Conservation (phyloP, 164 flowering plant genomes). For the Aristolochia contorta region DNA sequence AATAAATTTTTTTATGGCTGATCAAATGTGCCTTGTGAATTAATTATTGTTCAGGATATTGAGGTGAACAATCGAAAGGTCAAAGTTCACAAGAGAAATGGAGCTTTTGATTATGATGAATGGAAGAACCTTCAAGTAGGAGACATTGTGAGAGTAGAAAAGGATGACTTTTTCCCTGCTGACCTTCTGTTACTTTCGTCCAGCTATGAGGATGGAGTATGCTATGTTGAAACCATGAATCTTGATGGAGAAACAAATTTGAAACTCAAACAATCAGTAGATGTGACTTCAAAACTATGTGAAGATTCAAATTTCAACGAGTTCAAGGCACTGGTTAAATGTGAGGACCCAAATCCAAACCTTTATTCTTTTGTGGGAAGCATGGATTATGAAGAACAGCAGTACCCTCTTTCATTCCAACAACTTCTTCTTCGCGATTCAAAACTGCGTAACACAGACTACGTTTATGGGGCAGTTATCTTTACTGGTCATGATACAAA, state of each 20-base stretch:
- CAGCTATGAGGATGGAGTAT: constrained; percentile 71
- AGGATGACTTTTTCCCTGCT: constrained; percentile 86
- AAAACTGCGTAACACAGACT: constrained; percentile 87
- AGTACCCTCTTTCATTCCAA: constrained; percentile 62
- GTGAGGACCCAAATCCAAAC: constrained; percentile 94
- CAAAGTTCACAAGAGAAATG: constrained; percentile 49
- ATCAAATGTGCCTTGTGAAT: background rate
- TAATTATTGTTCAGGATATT: constrained; percentile 43
- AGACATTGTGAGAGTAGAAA: constrained; percentile 73
- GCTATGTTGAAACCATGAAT: constrained; percentile 97
- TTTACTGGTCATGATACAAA: constrained; percentile 95
- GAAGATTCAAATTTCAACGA: constrained; percentile 48
- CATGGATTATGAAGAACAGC: constrained; percentile 55
- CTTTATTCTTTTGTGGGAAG: constrained; percentile 78
- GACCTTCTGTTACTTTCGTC: constrained; percentile 87
- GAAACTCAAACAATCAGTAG: constrained; percentile 83
- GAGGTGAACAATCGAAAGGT: constrained; percentile 84
- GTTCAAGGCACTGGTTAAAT: constrained; percentile 61
- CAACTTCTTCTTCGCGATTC: constrained; percentile 90
- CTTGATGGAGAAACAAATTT: constrained; percentile 97
- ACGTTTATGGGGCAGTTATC: constrained; percentile 71
- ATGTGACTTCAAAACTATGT: constrained; percentile 42
- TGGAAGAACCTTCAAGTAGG: constrained; percentile 89
- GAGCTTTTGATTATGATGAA: constrained; percentile 42
- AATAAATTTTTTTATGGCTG: background rate